phyloP scores from a whole-genome alignment of 345 rosid genomes.

The Bretschneidera sinensis region DNA sequence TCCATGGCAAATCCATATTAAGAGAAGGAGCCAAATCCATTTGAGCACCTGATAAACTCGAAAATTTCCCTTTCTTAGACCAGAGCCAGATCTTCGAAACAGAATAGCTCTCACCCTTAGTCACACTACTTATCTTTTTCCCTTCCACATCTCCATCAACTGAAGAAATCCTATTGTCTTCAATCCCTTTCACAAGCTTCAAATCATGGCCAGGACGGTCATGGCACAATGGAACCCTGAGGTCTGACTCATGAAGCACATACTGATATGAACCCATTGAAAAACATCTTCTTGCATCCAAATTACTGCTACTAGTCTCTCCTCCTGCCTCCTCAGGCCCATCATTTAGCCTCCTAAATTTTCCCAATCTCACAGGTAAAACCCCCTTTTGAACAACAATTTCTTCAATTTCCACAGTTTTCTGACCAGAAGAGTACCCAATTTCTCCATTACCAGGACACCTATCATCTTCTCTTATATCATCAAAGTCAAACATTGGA shows the following conservation, averaged over 20 bases:
- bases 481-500: constrained; percentile 67
- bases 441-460: constrained; percentile 35
- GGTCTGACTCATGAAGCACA: constrained; percentile 61
- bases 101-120: constrained; percentile 79
- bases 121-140: constrained; percentile 52
- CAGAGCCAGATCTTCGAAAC: constrained; percentile 91
- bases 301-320: constrained; percentile 76
- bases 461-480: constrained; percentile 56
- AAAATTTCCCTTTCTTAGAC: constrained; percentile 69
- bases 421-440: constrained; percentile 30
- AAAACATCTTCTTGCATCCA: constrained; percentile 80
- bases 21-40: constrained; percentile 51
- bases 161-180: constrained; percentile 29
- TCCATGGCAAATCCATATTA: constrained; percentile 59
- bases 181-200: constrained; percentile 25
- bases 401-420: constrained; percentile 57
- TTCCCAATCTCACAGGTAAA: constrained; percentile 77
- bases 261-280: constrained; percentile 91
- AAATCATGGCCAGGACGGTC: constrained; percentile 19
- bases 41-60: constrained; percentile 41
- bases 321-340: constrained; percentile 42
- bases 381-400: constrained; percentile 54
- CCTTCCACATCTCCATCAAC: constrained; percentile 35
- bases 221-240: constrained; percentile 43
- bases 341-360: constrained; percentile 50